Percentiles rank a stretch among this genome's conserved stretches.
Evolutionary conservation across 208 protist species (phyloP).

Genomic region (Acanthamoeba sp.): DNA sequence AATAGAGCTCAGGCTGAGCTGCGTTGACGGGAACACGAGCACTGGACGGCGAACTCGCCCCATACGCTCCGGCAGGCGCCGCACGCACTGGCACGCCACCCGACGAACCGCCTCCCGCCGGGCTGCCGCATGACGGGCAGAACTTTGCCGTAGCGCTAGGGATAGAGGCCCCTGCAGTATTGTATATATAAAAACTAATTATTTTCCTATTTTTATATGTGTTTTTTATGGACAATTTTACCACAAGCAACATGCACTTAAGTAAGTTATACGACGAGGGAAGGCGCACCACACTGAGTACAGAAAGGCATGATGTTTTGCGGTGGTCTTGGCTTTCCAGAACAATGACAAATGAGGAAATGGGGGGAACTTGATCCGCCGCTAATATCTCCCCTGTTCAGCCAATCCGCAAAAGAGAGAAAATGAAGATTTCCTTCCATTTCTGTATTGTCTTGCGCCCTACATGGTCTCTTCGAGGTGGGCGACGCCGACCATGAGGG

Average conservation of each 20-base stretch:
- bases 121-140: not conserved
- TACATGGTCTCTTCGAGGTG: constrained; percentile 16
- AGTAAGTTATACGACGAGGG: no score
- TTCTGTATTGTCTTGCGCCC: no score
- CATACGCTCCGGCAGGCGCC: not conserved
- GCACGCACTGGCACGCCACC: not conserved
- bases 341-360: not conserved
- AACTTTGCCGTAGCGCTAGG: not conserved
- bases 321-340: not conserved
- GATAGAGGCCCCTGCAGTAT: not conserved
- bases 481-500: constrained; percentile 44
- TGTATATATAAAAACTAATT: not conserved
- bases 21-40: not conserved
- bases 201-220: not conserved
- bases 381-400: not conserved
- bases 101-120: not conserved
- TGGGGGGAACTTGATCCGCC: not conserved
- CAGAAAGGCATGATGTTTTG: not conserved
- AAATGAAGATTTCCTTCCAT: not conserved
- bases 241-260: not conserved
- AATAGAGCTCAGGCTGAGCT: not conserved
- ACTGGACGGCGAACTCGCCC: not conserved
- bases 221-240: no score
- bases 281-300: not conserved
- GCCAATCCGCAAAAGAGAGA: not conserved